Evolutionary conservation across 495 filamentous ascomycete genomes (phyloP).

Genomic region (Hyaloscypha finlandica): DNA sequence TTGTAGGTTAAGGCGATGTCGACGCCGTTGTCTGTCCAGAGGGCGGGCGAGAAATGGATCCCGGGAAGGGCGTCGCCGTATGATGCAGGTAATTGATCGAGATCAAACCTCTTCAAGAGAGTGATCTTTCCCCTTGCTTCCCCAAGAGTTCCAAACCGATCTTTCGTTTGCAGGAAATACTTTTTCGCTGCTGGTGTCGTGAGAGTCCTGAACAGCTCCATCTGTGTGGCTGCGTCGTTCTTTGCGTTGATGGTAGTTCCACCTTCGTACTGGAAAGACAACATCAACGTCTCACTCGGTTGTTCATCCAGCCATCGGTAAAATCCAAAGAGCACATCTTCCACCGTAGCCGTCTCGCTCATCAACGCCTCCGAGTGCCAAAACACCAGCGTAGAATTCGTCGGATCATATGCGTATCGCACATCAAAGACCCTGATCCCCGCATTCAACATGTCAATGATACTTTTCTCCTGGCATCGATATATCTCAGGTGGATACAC

Average conservation of each 20-base stretch:
- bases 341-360: constrained; percentile 45
- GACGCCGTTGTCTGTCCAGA: constrained; percentile 42
- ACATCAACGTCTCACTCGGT: constrained; percentile 38
- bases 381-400: constrained; percentile 47
- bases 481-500: constrained; percentile 37
- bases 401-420: constrained; percentile 49
- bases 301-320: constrained; percentile 45
- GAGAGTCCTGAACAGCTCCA: constrained; percentile 37
- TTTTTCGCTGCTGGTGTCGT: constrained; percentile 38
- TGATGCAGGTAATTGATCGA: constrained; percentile 36
- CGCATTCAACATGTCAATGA: constrained; percentile 43
- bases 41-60: constrained; percentile 42
- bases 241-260: constrained; percentile 25
- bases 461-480: constrained; percentile 44
- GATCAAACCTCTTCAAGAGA: constrained; percentile 44
- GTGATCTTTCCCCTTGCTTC: constrained; percentile 46
- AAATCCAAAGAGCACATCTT: constrained; percentile 51
- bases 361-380: constrained; percentile 51
- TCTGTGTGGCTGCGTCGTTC: constrained; percentile 43
- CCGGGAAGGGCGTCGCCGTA: constrained; percentile 41
- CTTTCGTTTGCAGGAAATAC: constrained; percentile 43
- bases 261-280: constrained; percentile 47
- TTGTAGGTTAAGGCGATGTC: constrained; percentile 43
- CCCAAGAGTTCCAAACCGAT: constrained; percentile 41
- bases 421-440: constrained; percentile 57